Evolutionary conservation across 306 rosid species (phyloP).

Genomic region (Lagenaria siceraria): DNA sequence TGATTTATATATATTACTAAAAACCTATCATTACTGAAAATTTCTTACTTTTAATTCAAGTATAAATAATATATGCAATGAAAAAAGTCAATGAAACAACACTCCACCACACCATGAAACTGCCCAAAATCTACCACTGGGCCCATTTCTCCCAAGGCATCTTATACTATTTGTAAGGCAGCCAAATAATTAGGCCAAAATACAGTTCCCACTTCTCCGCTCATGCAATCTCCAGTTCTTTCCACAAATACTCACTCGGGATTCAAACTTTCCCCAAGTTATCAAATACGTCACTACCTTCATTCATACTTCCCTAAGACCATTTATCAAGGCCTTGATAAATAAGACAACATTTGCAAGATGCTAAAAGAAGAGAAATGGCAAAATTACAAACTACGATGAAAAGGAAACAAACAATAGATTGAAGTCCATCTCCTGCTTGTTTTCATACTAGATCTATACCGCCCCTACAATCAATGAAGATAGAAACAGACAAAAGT

Average conservation of each 20-base stretch:
- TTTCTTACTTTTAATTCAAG: not conserved
- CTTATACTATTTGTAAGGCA: not conserved
- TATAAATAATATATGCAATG: not conserved
- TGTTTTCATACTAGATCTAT: not conserved
- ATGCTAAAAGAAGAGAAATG: not conserved
- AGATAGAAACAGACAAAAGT: not conserved
- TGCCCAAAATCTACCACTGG: not conserved
- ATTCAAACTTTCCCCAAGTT: not conserved
- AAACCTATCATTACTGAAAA: not conserved
- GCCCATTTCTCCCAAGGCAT: not conserved
- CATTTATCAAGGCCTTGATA: not conserved
- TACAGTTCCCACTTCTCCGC: not conserved
- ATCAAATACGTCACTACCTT: not conserved
- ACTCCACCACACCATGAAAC: not conserved
- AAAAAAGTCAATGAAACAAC: not conserved
- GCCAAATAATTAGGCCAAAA: not conserved
- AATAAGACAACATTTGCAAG: not conserved
- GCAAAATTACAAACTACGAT: not conserved
- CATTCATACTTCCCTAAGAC: not conserved
- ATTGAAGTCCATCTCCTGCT: not conserved
- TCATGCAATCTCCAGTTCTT: not conserved
- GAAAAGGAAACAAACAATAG: not conserved
- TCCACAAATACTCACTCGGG: not conserved
- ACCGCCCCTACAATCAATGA: not conserved
- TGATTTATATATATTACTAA: not conserved